Conservation (phyloP, 768 basidiomycete species). For the Galerina marginata region DNA sequence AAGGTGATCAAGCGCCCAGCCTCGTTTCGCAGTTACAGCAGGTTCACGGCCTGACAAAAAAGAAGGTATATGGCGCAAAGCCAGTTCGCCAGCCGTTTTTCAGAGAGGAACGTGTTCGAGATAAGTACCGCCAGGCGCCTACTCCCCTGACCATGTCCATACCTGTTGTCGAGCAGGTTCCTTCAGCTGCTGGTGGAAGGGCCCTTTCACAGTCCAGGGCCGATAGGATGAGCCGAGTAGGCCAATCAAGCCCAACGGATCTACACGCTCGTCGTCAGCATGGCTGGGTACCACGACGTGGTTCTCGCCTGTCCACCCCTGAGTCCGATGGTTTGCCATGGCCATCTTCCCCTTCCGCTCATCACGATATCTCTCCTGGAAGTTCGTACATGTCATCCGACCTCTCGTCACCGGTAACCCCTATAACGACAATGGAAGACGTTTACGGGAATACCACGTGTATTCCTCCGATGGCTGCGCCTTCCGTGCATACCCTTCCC, state of each 20-base stretch:
- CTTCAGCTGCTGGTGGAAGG: conserved; percentile 34
- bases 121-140: conserved; percentile 30
- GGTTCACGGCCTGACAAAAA: conserved; percentile 72
- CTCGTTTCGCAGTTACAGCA: conserved; percentile 69
- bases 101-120: conserved; percentile 49
- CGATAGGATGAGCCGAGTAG: conserved; percentile 39
- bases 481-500: conserved; percentile 14
- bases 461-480: conserved; percentile 11
- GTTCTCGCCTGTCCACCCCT: conserved; percentile 42
- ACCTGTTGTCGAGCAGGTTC: conserved; percentile 17
- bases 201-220: conserved; percentile 38
- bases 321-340: conserved; percentile 33
- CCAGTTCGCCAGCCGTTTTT: conserved; percentile 57
- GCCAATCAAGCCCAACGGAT: conserved; percentile 40
- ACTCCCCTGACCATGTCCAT: conserved; percentile 34
- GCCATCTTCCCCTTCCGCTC: conserved; percentile 15
- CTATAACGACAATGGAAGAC: conserved; percentile 22
- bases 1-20: conserved; percentile 43
- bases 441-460: conserved; percentile 15
- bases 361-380: conserved; percentile 17
- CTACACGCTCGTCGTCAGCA: conserved; percentile 32
- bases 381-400: conserved; percentile 22
- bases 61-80: conserved; percentile 65
- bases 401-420: conserved; percentile 23
- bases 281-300: conserved; percentile 32